phyloP scores from a whole-genome alignment of 306 rosid genomes.

The Cucumis hystrix region DNA sequence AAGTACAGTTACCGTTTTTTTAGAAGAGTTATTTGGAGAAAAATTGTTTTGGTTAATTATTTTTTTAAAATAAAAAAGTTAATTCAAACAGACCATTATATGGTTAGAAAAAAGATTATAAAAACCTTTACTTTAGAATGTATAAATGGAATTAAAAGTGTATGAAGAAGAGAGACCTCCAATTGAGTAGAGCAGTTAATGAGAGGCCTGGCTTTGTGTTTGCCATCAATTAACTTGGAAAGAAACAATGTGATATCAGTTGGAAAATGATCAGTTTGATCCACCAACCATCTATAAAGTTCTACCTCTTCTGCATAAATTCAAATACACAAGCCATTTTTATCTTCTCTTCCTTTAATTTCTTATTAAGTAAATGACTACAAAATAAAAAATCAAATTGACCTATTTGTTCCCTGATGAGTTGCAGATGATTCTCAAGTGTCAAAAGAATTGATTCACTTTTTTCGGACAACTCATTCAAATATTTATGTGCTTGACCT shows the following conservation, averaged over 20 bases:
- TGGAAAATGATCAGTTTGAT: slow-evolving; percentile 4
- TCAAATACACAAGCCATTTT: background rate
- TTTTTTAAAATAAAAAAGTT: too few species aligned
- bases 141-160: too few species aligned
- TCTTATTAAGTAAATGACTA: background rate
- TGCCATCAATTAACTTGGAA: background rate
- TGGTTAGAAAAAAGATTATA: too few species aligned
- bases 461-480: background rate
- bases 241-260: background rate
- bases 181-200: background rate
- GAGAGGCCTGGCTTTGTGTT: background rate
- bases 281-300: slow-evolving; percentile 2
- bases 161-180: background rate
- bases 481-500: background rate
- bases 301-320: background rate
- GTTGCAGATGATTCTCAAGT: background rate
- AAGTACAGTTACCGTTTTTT: too few species aligned
- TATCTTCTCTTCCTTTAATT: too few species aligned
- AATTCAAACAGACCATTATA: too few species aligned
- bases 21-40: too few species aligned
- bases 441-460: background rate
- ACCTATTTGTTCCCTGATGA: background rate
- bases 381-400: background rate
- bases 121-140: too few species aligned
- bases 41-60: too few species aligned